Evolutionary conservation across 306 rosid species (phyloP).

Genomic region (Vachellia pachyceras): DNA sequence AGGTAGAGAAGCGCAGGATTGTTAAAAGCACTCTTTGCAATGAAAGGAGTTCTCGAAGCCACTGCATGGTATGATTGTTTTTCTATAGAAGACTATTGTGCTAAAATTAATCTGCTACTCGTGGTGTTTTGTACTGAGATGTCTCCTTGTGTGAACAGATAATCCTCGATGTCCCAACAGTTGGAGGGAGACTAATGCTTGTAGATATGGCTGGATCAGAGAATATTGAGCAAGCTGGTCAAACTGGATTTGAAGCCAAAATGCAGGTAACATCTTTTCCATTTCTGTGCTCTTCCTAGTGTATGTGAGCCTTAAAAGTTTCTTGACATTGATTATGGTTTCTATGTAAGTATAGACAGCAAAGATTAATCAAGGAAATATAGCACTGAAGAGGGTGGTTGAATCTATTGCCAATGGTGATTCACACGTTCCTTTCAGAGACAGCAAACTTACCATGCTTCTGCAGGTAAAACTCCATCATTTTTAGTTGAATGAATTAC

Average conservation of each 20-base stretch:
- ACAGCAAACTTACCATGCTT: slow-evolving; percentile 99
- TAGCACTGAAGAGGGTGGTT: slow-evolving; percentile 91
- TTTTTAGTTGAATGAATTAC: slow-evolving; percentile 25
- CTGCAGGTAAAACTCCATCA: slow-evolving; percentile 68
- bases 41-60: slow-evolving; percentile 97
- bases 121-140: slow-evolving; percentile 14
- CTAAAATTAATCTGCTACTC: neutral
- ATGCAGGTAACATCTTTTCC: slow-evolving; percentile 76
- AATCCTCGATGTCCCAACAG: slow-evolving; percentile 92
- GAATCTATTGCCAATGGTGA: slow-evolving; percentile 99
- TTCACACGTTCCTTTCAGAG: slow-evolving; percentile 98
- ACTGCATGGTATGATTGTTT: slow-evolving; percentile 80
- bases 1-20: slow-evolving; percentile 97
- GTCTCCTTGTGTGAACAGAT: slow-evolving; percentile 54
- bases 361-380: slow-evolving; percentile 97
- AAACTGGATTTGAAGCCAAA: slow-evolving; percentile 96
- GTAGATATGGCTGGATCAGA: slow-evolving; percentile 99
- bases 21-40: slow-evolving; percentile 96
- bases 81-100: neutral
- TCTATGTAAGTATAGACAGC: slow-evolving; percentile 66
- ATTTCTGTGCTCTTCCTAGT: neutral
- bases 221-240: slow-evolving; percentile 99
- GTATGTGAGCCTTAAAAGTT: neutral
- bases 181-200: slow-evolving; percentile 96
- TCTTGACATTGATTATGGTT: slow-evolving; percentile 33